Conservation (phyloP, 768 basidiomycete species). For the Podaxis sp. region DNA sequence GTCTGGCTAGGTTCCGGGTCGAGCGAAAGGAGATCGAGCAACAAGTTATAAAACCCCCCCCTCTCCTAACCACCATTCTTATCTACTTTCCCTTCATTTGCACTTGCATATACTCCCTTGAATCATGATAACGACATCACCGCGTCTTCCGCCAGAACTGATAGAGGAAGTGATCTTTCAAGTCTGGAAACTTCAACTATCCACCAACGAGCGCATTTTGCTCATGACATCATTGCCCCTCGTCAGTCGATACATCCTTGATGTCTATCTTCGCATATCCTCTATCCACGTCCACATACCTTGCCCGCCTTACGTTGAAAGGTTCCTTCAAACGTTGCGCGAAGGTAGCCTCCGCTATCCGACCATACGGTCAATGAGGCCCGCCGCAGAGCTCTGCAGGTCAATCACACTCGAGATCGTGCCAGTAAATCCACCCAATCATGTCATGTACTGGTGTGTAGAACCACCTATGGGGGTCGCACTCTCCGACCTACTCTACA, state of each 20-base stretch:
- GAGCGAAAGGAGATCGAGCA: background rate
- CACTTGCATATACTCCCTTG: background rate
- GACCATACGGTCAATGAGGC: background rate
- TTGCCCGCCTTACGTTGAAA: slow-evolving; percentile 23
- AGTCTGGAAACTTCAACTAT: slow-evolving; percentile 29
- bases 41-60: background rate
- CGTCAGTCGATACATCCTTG: slow-evolving; percentile 30
- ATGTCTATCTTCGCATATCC: slow-evolving; percentile 29
- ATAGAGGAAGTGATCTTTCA: slow-evolving; percentile 26
- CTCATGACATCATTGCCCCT: slow-evolving; percentile 30
- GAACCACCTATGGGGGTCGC: slow-evolving; percentile 19
- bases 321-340: slow-evolving; percentile 16
- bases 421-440: background rate
- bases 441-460: background rate
- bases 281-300: slow-evolving; percentile 33
- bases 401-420: slow-evolving; percentile 15
- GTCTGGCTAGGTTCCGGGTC: background rate
- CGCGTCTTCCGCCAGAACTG: slow-evolving; percentile 8
- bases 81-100: background rate
- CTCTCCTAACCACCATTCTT: background rate
- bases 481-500: slow-evolving; percentile 23
- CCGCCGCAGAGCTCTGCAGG: slow-evolving; percentile 5
- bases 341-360: slow-evolving; percentile 12
- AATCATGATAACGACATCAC: background rate
- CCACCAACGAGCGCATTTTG: slow-evolving; percentile 27